Evolutionary conservation across 495 filamentous ascomycete genomes (phyloP), one percentile per base, ranked within the genome.

Genomic region (Gamarada debralockiae): DNA sequence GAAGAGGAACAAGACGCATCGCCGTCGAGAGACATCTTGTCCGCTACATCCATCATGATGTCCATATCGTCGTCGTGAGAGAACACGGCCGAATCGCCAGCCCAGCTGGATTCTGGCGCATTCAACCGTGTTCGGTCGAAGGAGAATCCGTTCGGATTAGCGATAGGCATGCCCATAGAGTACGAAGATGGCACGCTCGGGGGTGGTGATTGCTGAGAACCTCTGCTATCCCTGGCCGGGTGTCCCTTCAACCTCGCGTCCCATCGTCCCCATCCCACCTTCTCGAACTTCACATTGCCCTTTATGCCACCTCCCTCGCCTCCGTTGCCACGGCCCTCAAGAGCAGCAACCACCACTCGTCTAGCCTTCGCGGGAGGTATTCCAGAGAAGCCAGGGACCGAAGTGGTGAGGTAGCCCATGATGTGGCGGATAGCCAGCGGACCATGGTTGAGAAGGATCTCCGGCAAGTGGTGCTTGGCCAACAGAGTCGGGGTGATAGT

Each of bases 181-280:
- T 78, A 80, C 10, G 78, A 74, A 21, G 78, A 64, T 55, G 75
- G 77, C 60, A 57, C 65, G 69, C 65, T 73, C 63, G 65, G 68
- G 61, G 61, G 67, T 48, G 66, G 66, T 57, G 75, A 81, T 44
- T 71, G 68, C 57, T 67, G 73, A 61, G 66, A 69, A 39, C 63
- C 55, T 25, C 56, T 61, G 61, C 49, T 59, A 62, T 79, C 73
- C 51, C 79, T 78, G 42, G 78, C 61, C 13, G 79, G 70, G 56
- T 91, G 82, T 22, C 82, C 88, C 50, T 82, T 81, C 65, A 78
- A 77, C 59, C 80, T 83, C 51, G 92, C 92, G 67, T 93, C 86
- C 93, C 93, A 98, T 41, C 90, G 83, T 43, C 93, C 93, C 93
- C 93, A 98, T 53, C 93, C 93, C 52, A 96, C 86, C 72, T 98